Base-by-base conservation (phyloP, 164 flowering plant genomes). In the Liriodendron chinense region DNA sequence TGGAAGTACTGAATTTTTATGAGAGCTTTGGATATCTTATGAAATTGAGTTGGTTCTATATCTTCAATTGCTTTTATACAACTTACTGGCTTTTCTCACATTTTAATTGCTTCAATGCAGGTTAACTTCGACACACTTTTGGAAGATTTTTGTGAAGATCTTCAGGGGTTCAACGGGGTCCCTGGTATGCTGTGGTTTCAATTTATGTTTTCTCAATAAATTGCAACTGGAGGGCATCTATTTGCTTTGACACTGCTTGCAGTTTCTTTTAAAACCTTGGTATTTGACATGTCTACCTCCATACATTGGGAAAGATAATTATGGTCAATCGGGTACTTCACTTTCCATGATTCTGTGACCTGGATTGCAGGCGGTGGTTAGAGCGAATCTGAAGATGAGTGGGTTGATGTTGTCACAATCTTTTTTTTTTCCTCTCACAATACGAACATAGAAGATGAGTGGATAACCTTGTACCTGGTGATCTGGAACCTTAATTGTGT, bases 91-190 rank as follows among this genome's bases (percentile, higher is more conserved):
- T n/a, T 25, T 21, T 62, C 61, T 80, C 21, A 68, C 53, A 49
- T 61, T 47, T 68, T 26, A 18, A n/a, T 65, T 9, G 48, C 34
- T 78, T 24, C 8, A 63, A 50, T 87, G 90, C 92, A 94, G 96
- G 70, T 87, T 47, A 83, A 66, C 73, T 79, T 78, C 74, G 80
- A 75, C 68, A 76, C 82, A 57, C 76, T 90, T 25, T 79, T 82
- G 78, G 90, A 91, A 73, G 93, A 88, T 74, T 86, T 94, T 70
- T 83, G 80, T 65, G 90, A 90, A 74, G 87, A 81, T n/a, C 81
- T 91, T 74, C 78, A 75, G 71, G 91, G 87, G 77, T 81, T 82
- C 84, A 86, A 83, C 85, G 87, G 80, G 78, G 76, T 86, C 74
- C 75, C 90, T 78, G 98, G 97, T 94, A 90, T 73, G 89, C 83